These are phyloP conservation scores for Amanita pallidorosea DNA, from an alignment of 768 basidiomycete species.

Conservation along the genomic window DNA sequence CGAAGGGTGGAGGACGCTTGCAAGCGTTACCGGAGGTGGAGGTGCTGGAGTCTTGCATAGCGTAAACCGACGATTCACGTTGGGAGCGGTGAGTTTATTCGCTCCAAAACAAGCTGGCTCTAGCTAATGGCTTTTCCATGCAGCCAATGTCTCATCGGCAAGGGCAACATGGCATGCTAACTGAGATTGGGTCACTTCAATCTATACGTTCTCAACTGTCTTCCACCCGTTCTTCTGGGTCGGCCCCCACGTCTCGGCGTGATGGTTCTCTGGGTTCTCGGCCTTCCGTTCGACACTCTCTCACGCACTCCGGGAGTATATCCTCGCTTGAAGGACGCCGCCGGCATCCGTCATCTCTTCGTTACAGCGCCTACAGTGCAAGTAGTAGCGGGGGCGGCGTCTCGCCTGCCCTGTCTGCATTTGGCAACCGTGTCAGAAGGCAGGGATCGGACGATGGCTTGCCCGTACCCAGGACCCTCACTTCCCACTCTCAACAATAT, in stretches of 20 bases:
- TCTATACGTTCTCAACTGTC: slow-evolving; percentile 50
- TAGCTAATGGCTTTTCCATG: slow-evolving; percentile 8
- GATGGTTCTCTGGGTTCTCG: slow-evolving; percentile 38
- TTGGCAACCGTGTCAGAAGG: slow-evolving; percentile 21
- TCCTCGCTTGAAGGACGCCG: slow-evolving; percentile 38
- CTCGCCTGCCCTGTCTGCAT: slow-evolving; percentile 42
- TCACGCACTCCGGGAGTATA: slow-evolving; percentile 39
- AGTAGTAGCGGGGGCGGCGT: slow-evolving; percentile 12
- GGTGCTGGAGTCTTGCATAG: slow-evolving; percentile 17
- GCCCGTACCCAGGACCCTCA: slow-evolving; percentile 6
- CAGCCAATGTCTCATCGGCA: slow-evolving; percentile 27
- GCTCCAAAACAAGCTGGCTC: neutral
- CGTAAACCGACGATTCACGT: slow-evolving; percentile 37
- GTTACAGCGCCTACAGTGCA: neutral
- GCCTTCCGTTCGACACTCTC: slow-evolving; percentile 34
- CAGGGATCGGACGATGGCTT: slow-evolving; percentile 7
- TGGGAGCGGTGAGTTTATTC: slow-evolving; percentile 44
- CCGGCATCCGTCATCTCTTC: slow-evolving; percentile 11
- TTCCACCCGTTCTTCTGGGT: slow-evolving; percentile 41
- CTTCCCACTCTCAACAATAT: slow-evolving; percentile 7
- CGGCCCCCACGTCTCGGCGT: slow-evolving; percentile 37
- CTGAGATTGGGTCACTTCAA: slow-evolving; percentile 57
- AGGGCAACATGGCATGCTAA: slow-evolving; percentile 32
- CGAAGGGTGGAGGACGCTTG: slow-evolving; percentile 50
- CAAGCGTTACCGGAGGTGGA: slow-evolving; percentile 20